A percentile compares a stretch with the other conserved stretches of the same genome.
phyloP scores from a whole-genome alignment of 1,139 yeast species.

The Magnusiomyces paraingens region DNA sequence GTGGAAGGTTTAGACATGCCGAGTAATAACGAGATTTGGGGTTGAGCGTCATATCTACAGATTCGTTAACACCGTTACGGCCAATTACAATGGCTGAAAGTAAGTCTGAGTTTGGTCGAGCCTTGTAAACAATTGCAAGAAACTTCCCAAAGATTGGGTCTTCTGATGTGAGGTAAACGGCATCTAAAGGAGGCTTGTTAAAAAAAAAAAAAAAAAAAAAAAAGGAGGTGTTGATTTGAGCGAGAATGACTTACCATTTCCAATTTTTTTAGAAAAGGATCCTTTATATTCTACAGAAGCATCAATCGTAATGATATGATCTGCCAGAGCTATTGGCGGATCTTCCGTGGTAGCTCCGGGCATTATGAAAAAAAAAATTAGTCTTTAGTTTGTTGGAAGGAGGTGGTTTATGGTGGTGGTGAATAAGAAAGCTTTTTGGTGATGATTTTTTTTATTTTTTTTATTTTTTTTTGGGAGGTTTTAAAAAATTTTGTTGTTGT shows the following conservation, averaged over 20 bases:
- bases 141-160: slow-evolving; percentile 34
- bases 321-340: slow-evolving; percentile 6
- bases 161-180: slow-evolving; percentile 35
- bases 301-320: slow-evolving; percentile 7
- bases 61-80: slow-evolving; percentile 60
- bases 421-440: too few species aligned
- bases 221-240: not conserved
- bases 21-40: slow-evolving; percentile 64
- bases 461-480: too few species aligned
- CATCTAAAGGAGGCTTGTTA: slow-evolving; percentile 20
- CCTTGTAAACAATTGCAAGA: slow-evolving; percentile 30
- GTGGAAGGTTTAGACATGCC: slow-evolving; percentile 64
- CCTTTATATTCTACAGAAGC: slow-evolving; percentile 4
- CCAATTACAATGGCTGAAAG: slow-evolving; percentile 60
- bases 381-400: too few species aligned
- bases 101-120: slow-evolving; percentile 15
- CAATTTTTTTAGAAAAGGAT: slow-evolving; percentile 7
- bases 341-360: too few species aligned
- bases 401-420: too few species aligned
- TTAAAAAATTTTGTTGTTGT: too few species aligned
- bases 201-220: not conserved
- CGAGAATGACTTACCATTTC: slow-evolving; percentile 8
- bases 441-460: too few species aligned
- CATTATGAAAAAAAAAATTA: too few species aligned
- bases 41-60: slow-evolving; percentile 54